These are phyloP conservation scores for Olyra latifolia DNA, from an alignment of 176 grass and related monocot genomes.

Conservation along the genomic window DNA sequence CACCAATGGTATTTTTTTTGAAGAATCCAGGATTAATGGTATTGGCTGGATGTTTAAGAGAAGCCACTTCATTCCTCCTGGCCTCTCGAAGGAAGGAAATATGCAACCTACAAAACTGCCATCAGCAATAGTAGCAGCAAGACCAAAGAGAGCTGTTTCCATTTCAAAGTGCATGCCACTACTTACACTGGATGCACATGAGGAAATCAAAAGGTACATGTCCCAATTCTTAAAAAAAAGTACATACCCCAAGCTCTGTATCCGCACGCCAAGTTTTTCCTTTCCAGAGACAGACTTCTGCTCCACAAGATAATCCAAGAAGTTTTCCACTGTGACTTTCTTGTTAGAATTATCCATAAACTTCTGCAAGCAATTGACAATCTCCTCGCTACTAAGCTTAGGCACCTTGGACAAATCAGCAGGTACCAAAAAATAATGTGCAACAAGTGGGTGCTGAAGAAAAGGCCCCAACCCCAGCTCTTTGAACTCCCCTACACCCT, in stretches of 20 bases:
- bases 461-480: conserved; percentile 83
- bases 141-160: neutral
- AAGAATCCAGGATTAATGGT: conserved; percentile 33
- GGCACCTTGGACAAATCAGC: conserved; percentile 53
- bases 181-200: neutral
- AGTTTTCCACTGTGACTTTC: conserved; percentile 59
- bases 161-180: neutral
- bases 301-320: conserved; percentile 69
- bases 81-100: conserved; percentile 65
- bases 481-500: conserved; percentile 73
- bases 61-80: conserved; percentile 50
- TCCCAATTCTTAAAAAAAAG: neutral
- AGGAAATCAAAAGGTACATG: conserved; percentile 34
- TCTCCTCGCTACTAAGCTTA: conserved; percentile 67
- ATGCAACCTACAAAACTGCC: conserved; percentile 63
- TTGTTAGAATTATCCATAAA: conserved; percentile 51
- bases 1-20: conserved; percentile 44
- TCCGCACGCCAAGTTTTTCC: conserved; percentile 74
- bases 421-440: conserved; percentile 67
- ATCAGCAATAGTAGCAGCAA: conserved; percentile 33
- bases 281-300: conserved; percentile 55
- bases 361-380: conserved; percentile 53
- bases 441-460: conserved; percentile 61
- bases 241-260: conserved; percentile 81
- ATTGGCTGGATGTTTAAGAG: conserved; percentile 37